These are phyloP conservation scores for Sphagnurus paluster DNA, from an alignment of 1,284 basidiomycete species.

Conservation along the genomic window DNA sequence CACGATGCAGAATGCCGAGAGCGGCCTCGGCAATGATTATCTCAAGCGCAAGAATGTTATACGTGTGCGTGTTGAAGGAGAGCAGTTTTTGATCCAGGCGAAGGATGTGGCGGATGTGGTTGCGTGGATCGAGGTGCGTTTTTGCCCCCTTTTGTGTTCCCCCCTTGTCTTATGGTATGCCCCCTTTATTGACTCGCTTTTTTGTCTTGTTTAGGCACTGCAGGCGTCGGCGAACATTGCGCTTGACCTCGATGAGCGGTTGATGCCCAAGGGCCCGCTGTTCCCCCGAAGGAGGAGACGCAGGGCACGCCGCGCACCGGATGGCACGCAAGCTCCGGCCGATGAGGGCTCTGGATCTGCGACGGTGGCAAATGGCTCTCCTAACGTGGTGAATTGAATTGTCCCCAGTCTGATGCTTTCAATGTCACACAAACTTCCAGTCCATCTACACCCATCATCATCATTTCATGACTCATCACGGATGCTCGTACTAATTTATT, in stretches of 20 bases:
- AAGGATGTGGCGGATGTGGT: constrained; percentile 85
- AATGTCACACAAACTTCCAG: background rate
- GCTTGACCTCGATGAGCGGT: constrained; percentile 86
- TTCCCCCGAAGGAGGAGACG: constrained; percentile 49
- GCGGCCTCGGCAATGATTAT: constrained; percentile 94
- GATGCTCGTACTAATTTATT: background rate
- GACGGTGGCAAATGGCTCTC: background rate
- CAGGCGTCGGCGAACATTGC: constrained; percentile 95
- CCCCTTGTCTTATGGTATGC: constrained; percentile 10
- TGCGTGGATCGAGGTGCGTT: constrained; percentile 90
- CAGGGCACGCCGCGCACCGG: background rate
- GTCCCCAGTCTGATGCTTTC: background rate
- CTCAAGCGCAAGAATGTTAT: constrained; percentile 93
- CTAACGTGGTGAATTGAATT: background rate
- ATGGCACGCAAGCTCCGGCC: constrained; percentile 3
- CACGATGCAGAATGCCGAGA: constrained; percentile 89
- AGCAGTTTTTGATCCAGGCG: constrained; percentile 96
- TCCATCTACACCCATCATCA: too few species aligned
- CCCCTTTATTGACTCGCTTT: constrained; percentile 7
- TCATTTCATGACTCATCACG: too few species aligned
- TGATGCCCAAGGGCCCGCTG: constrained; percentile 84
- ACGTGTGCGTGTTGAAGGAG: constrained; percentile 89
- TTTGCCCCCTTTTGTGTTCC: constrained; percentile 12
- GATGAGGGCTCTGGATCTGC: background rate
- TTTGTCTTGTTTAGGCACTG: constrained; percentile 55